Conservation (phyloP, 2,329 filamentous ascomycete species). For the Diaporthe capsici region DNA sequence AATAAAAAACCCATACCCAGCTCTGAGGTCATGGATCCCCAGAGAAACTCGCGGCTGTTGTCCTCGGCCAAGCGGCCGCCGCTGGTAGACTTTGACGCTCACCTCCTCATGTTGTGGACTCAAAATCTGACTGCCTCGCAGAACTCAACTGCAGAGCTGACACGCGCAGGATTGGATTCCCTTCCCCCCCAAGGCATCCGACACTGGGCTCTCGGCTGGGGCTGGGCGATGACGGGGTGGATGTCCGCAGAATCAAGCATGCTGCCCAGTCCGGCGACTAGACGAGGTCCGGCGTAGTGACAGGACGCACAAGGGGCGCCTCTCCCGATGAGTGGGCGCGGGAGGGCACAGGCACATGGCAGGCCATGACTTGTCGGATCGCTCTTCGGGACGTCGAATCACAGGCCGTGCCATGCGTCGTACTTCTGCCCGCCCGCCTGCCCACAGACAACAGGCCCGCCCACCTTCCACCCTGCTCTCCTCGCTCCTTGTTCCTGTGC, state of each 20-base stretch:
- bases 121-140: background rate
- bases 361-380: slow-evolving; percentile 36
- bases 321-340: slow-evolving; percentile 35
- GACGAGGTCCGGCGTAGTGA: slow-evolving; percentile 34
- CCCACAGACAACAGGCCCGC: slow-evolving; percentile 12
- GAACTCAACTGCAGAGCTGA: slow-evolving; percentile 3
- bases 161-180: background rate
- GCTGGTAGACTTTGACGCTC: background rate
- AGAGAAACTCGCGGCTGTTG: background rate
- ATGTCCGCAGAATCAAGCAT: slow-evolving; percentile 9
- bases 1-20: background rate
- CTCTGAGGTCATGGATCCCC: background rate
- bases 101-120: background rate
- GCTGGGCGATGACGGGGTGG: background rate
- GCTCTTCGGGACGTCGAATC: slow-evolving; percentile 23
- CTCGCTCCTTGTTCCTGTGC: slow-evolving; percentile 1
- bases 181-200: slow-evolving; percentile 14
- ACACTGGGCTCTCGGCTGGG: background rate
- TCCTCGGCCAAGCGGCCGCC: slow-evolving; percentile 12
- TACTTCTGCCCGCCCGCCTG: slow-evolving; percentile 25
- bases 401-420: slow-evolving; percentile 17
- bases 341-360: slow-evolving; percentile 30
- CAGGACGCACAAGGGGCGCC: slow-evolving; percentile 37
- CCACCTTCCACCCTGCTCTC: background rate
- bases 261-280: slow-evolving; percentile 24